Conservation (phyloP, 1,284 basidiomycete species). For the Ganoderma lucidum region DNA sequence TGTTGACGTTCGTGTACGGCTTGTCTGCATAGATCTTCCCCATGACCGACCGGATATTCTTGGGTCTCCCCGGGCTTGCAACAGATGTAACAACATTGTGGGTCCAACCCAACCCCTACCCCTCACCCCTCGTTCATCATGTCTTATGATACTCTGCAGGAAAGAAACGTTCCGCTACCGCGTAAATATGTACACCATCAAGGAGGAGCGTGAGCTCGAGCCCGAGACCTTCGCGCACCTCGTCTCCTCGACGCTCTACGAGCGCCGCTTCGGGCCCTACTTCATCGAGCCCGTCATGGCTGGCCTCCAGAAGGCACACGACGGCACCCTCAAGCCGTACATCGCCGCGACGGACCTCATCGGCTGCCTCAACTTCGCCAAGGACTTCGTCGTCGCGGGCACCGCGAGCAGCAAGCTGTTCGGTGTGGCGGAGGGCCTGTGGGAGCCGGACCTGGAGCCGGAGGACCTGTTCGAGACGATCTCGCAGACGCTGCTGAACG, state of each 20-base stretch:
- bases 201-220: constrained; percentile 97
- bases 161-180: constrained; percentile 92
- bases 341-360: constrained; percentile 97
- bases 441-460: constrained; percentile 96
- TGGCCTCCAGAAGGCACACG: constrained; percentile 82
- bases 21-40: constrained; percentile 80
- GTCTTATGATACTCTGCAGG: constrained; percentile 48
- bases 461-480: constrained; percentile 99
- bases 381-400: constrained; percentile 97
- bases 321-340: constrained; percentile 86
- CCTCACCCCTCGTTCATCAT: not conserved
- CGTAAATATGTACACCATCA: constrained; percentile 99
- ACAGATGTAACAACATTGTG: constrained; percentile 94
- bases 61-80: constrained; percentile 93
- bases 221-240: constrained; percentile 97
- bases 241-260: constrained; percentile 97
- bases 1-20: not conserved
- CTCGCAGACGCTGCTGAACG: constrained; percentile 95
- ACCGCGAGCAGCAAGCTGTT: constrained; percentile 94
- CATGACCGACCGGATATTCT: constrained; percentile 91
- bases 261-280: constrained; percentile 96
- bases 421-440: constrained; percentile 97
- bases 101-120: constrained; percentile 40
- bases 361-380: constrained; percentile 94
- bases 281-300: constrained; percentile 98